Evolutionary conservation across 2,329 filamentous ascomycete genomes (phyloP), one percentile per base, ranked within the genome.

Genomic region (Neonectria neomacrospora): DNA sequence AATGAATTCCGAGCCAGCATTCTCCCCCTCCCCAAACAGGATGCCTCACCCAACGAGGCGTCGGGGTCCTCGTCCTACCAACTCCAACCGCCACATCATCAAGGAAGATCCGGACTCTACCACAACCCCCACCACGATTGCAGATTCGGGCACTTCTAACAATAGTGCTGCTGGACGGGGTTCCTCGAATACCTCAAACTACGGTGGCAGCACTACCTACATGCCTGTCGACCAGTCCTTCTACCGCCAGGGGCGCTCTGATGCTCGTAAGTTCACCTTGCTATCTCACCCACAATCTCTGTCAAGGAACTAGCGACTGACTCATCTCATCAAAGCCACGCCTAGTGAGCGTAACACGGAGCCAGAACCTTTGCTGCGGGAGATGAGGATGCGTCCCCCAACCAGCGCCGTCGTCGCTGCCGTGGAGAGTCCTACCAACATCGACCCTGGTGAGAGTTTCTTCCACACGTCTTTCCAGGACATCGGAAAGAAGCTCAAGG

Each of bases 401-500:
- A 41, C 28, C 28, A 73, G 69, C 50, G 61, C 66, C 10, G 68
- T 56, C 6, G 34, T 65, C 0, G 34, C 18, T 4, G 54, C 54
- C 4, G 23, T 47, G 22, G 67, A 64, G 0, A 75, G 72, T 42
- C 71, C 75, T 0, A 65, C 61, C 9, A 75, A 69, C 30, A 59
- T 68, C 2, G 74, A 78, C 12, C 58, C 59, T 0, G 60, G 57
- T 2, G 80, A 80, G 26, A 79, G 77, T 55, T 81, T 81, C 64
- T 80, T 81, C 39, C 77, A 81, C 42, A 77, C 76, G 2, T 82
- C 80, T 1, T 82, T 82, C 41, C 76, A 78, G 45, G 83, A 85
- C 7, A 86, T 93, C 5, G 89, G 88, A 0, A 81, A 83, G n/a
- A 83, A 87, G 48, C 79, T 91, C 1, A 91, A 90, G 54, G 82